phyloP scores from a whole-genome alignment of 352 stramenopile genomes.

The Phytopythium aichiense region DNA sequence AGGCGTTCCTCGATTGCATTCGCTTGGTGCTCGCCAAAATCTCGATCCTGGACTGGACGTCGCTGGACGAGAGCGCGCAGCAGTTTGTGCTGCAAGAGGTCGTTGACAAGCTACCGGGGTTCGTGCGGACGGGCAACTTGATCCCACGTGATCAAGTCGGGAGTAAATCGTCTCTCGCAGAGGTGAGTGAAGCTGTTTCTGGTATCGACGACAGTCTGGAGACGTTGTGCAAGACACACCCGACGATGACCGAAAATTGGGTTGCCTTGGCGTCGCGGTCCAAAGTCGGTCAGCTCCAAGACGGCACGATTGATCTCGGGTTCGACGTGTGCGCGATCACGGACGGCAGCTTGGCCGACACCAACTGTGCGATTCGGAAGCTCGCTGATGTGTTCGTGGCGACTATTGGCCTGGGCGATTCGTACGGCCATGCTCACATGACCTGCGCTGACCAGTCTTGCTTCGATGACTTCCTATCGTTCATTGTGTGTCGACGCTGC shows the following conservation, averaged over 20 bases:
- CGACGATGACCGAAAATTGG: constrained; percentile 37
- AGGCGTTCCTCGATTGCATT: constrained; percentile 66
- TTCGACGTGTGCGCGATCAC: constrained; percentile 19
- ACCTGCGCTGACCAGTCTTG: constrained; percentile 20
- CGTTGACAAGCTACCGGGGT: constrained; percentile 31
- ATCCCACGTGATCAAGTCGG: constrained; percentile 19
- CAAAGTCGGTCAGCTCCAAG: constrained; percentile 23
- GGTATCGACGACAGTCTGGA: constrained; percentile 25
- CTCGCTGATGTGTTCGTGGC: constrained; percentile 27
- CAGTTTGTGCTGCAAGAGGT: constrained; percentile 56
- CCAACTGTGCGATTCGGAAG: no score
- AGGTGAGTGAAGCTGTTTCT: constrained; percentile 19
- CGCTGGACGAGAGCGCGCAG: constrained; percentile 48
- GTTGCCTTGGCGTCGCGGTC: constrained; percentile 7
- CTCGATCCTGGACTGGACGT: constrained; percentile 77
- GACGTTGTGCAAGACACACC: constrained; percentile 24
- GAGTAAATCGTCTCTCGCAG: constrained; percentile 11
- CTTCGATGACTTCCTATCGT: constrained; percentile 61
- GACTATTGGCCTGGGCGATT: background rate
- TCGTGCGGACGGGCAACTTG: constrained; percentile 44
- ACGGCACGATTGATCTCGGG: constrained; percentile 47
- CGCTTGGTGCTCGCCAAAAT: constrained; percentile 74
- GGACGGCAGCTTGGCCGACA: constrained; percentile 19
- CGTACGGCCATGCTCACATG: constrained; percentile 7
- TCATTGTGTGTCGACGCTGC: constrained; percentile 53